Percentiles rank a stretch among this genome's conserved stretches.
These are phyloP conservation scores for Dactylellina leptospora DNA, from an alignment of 2,329 filamentous ascomycete species.

Conservation along the genomic window DNA sequence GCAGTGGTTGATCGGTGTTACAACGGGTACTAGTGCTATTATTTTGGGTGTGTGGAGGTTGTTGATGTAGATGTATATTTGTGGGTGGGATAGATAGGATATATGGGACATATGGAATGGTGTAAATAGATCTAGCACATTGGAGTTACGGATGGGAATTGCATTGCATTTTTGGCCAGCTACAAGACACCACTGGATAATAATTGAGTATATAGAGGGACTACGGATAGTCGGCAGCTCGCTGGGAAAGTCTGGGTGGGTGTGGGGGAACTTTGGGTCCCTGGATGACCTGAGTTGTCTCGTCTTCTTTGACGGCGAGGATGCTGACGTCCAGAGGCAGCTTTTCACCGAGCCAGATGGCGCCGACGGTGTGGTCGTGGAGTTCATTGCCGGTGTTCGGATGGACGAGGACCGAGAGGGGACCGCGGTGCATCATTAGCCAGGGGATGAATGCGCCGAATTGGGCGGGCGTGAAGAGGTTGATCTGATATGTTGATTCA, in stretches of 20 bases:
- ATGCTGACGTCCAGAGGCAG: conserved; percentile 69
- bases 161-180: not conserved
- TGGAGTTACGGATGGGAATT: not conserved
- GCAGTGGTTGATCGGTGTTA: conserved; percentile 95
- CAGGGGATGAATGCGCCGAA: conserved; percentile 90
- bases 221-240: conserved; percentile 7
- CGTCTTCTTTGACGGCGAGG: conserved; percentile 59
- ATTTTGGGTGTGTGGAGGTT: conserved; percentile 52
- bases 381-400: conserved; percentile 73
- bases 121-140: not conserved
- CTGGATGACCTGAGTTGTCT: conserved; percentile 55
- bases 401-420: conserved; percentile 80
- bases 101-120: not conserved
- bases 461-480: conserved; percentile 82
- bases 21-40: conserved; percentile 64
- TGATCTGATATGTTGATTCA: conserved; percentile 65
- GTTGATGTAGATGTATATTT: conserved; percentile 31
- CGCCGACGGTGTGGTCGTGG: conserved; percentile 72
- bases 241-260: not conserved
- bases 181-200: no score
- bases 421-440: conserved; percentile 82
- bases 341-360: conserved; percentile 77
- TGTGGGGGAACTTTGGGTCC: conserved; percentile 15
- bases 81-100: not conserved
- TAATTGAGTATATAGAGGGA: no score